phyloP scores from a whole-genome alignment of 805 yeast species.

The Lipomyces yamanashiensis region DNA sequence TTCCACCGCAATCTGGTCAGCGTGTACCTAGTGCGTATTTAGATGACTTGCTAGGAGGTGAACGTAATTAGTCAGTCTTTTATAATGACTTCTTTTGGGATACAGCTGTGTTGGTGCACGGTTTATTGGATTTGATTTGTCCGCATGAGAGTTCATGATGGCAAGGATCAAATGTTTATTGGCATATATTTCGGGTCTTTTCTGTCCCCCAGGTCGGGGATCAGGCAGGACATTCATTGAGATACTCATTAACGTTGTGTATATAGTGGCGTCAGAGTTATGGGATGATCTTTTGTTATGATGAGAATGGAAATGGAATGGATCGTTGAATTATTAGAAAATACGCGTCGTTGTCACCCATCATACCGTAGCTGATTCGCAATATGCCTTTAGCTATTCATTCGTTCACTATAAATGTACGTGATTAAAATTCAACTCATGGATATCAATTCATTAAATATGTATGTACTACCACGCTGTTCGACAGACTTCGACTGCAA shows the following conservation, averaged over 20 bases:
- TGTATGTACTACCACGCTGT: neutral
- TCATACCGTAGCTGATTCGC: no score
- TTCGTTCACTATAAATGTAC: no score
- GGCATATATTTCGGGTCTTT: neutral
- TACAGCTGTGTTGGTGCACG: no score
- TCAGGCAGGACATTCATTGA: neutral
- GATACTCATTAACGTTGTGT: neutral
- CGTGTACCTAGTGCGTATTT: conserved; percentile 48
- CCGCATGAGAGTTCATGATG: no score
- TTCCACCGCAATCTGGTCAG: conserved; percentile 25
- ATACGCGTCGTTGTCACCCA: neutral
- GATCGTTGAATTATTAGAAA: neutral
- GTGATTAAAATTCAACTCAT: no score
- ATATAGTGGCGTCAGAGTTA: conserved; percentile 5
- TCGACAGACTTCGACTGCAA: no score
- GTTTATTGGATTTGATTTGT: no score
- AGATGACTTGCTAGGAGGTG: conserved; percentile 44
- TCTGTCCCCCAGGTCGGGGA: no score
- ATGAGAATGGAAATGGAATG: neutral
- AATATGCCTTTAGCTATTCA: no score
- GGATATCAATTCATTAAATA: neutral
- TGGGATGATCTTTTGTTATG: neutral
- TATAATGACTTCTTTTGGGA: neutral
- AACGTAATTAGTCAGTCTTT: conserved; percentile 3
- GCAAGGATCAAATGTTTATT: neutral